Percentiles rank a stretch among this genome's conserved stretches.
phyloP scores from a whole-genome alignment of 78 protist genomes.

The Trichosphaerium sp. region DNA sequence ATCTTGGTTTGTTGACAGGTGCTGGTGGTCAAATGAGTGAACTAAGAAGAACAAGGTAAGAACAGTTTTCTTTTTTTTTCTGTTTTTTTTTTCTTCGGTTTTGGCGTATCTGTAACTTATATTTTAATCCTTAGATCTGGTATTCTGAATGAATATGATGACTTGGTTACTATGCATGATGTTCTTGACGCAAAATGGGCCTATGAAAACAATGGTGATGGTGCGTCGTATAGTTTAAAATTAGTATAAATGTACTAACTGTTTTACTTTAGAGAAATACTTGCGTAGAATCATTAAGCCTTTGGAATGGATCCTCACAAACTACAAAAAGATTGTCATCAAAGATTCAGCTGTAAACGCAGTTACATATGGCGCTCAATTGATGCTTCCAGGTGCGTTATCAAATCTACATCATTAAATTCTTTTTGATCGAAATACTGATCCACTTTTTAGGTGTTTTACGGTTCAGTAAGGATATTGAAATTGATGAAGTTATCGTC shows the following conservation, averaged over 20 bases:
- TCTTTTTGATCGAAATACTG: not conserved
- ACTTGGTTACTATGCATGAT: conserved; percentile 97
- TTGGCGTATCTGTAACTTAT: not conserved
- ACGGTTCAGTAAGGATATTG: conserved; percentile 74
- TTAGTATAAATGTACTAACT: conserved; percentile 27
- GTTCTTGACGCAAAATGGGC: conserved; percentile 95
- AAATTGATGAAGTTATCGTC: conserved; percentile 91
- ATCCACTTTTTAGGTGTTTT: not conserved
- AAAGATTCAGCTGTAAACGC: conserved; percentile 99
- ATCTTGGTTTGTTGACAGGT: conserved; percentile 96
- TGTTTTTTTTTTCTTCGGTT: not conserved
- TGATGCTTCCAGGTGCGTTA: conserved; percentile 98
- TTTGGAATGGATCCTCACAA: conserved; percentile 83
- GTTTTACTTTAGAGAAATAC: conserved; percentile 67
- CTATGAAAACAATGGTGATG: conserved; percentile 67
- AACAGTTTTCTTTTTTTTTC: conserved; percentile 70
- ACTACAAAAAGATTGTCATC: conserved; percentile 92
- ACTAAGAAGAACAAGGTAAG: too few relatives aligned
- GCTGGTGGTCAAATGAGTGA: conserved; percentile 98
- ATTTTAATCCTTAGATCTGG: conserved; percentile 78
- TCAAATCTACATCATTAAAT: conserved; percentile 54
- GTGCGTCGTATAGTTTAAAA: too few relatives aligned
- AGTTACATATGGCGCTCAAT: conserved; percentile 98
- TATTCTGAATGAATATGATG: conserved; percentile 73
- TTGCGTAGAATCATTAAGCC: conserved; percentile 94